Conservation (phyloP, 164 flowering plant genomes). For the Euptelea pleiosperma region DNA sequence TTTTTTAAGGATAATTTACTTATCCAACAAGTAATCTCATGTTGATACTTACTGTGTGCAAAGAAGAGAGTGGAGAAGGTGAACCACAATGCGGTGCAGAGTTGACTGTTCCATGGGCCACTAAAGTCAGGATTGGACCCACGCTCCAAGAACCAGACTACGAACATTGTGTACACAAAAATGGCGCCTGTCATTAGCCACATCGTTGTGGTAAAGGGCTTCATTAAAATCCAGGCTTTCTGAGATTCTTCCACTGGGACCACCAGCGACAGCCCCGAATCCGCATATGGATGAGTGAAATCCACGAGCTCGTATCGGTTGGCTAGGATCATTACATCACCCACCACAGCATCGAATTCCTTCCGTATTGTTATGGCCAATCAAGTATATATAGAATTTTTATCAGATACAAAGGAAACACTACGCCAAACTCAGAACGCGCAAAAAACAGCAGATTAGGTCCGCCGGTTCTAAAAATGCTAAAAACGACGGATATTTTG, state of each 20-base stretch:
- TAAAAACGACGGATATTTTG: too few relatives aligned
- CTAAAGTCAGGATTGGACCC: conserved; percentile 37
- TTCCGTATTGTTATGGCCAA: neutral
- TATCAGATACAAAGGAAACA: too few relatives aligned
- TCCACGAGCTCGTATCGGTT: conserved; percentile 37
- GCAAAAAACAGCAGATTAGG: too few relatives aligned
- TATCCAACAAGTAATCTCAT: too few relatives aligned
- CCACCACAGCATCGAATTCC: conserved; percentile 38
- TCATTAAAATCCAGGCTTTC: conserved; percentile 36
- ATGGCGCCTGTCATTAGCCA: conserved; percentile 39
- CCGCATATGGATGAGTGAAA: conserved; percentile 47
- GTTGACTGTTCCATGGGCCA: conserved; percentile 40
- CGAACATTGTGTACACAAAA: conserved; percentile 32
- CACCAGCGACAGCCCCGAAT: conserved; percentile 44
- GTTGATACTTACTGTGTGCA: conserved; percentile 69
- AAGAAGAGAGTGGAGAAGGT: conserved; percentile 56
- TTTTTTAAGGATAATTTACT: too few relatives aligned
- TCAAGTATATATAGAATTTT: too few relatives aligned
- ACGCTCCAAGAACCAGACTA: conserved; percentile 38
- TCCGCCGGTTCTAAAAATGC: too few relatives aligned
- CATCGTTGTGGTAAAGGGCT: conserved; percentile 50
- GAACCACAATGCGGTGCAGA: conserved; percentile 51
- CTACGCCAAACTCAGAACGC: too few relatives aligned
- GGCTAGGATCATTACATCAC: conserved; percentile 46
- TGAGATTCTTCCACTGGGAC: conserved; percentile 25